These are phyloP conservation scores for Diplodia intermedia DNA, from an alignment of 2,329 filamentous ascomycete species.

Conservation along the genomic window DNA sequence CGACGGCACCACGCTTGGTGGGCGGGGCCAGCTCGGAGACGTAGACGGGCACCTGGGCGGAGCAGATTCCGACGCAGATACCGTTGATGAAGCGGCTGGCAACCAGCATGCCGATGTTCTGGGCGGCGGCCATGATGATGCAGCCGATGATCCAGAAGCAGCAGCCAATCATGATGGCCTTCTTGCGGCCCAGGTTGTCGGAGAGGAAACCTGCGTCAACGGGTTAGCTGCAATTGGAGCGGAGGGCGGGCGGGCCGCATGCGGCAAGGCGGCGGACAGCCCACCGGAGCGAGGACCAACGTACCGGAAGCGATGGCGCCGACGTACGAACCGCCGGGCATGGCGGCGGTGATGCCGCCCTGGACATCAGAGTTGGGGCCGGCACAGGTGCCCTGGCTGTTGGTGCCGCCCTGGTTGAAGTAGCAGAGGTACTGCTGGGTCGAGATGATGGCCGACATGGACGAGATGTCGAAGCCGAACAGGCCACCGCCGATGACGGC, in stretches of 20 bases:
- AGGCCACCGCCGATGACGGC: conserved; percentile 68
- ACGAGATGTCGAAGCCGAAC: conserved; percentile 71
- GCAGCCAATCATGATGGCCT: conserved; percentile 60
- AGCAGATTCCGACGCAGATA: conserved; percentile 75
- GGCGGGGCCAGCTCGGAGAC: conserved; percentile 70
- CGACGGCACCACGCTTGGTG: conserved; percentile 66
- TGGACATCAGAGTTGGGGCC: conserved; percentile 64
- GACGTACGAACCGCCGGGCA: conserved; percentile 74
- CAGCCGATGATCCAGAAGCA: conserved; percentile 65
- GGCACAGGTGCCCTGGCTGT: conserved; percentile 50
- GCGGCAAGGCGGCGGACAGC: conserved; percentile 3
- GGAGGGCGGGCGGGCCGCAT: conserved; percentile 3
- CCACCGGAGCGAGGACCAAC: conserved; percentile 13
- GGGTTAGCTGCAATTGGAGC: background rate
- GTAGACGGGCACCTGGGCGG: conserved; percentile 72
- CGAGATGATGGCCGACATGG: conserved; percentile 58
- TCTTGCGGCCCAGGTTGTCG: conserved; percentile 63
- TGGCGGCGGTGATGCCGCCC: conserved; percentile 73
- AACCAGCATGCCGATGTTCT: conserved; percentile 74
- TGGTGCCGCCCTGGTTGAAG: conserved; percentile 65
- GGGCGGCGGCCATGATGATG: conserved; percentile 66
- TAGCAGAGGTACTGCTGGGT: conserved; percentile 74
- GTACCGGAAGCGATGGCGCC: conserved; percentile 64
- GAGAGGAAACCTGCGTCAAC: conserved; percentile 53
- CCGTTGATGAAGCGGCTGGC: conserved; percentile 73